Conservation (phyloP, 129 eudicot genomes). For the Helianthus tuberosus region DNA sequence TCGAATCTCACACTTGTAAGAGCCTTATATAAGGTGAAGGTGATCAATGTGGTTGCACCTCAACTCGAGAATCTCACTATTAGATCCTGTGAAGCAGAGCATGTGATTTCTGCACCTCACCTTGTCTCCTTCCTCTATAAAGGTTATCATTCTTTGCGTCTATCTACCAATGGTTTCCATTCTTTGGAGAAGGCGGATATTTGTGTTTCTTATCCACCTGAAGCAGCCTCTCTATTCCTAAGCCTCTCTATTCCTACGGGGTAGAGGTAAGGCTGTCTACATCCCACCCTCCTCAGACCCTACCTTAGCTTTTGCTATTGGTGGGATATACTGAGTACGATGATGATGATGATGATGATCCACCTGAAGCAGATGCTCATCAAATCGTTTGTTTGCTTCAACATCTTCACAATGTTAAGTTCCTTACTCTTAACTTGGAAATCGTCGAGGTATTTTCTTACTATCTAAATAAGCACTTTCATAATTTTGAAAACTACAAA, state of each 20-base stretch:
- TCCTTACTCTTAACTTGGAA: not conserved
- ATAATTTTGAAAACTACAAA: not conserved
- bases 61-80: constrained; percentile 16
- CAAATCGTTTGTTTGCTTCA: not conserved
- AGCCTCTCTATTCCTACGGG: too few relatives aligned
- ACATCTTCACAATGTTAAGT: not conserved
- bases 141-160: not conserved
- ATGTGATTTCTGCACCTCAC: constrained; percentile 10
- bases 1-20: constrained; percentile 3
- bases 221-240: too few relatives aligned
- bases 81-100: too few relatives aligned
- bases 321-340: too few relatives aligned
- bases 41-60: constrained; percentile 18
- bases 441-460: not conserved
- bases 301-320: too few relatives aligned
- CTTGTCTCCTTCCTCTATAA: constrained; percentile 14
- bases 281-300: too few relatives aligned
- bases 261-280: too few relatives aligned
- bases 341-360: too few relatives aligned
- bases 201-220: not conserved
- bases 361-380: not conserved
- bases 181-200: constrained; percentile 22
- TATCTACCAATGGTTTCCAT: not conserved
- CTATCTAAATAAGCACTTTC: not conserved
- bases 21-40: not conserved